A percentile compares a stretch with the other conserved stretches of the same genome.
These are phyloP conservation scores for Athelia sp. DNA, from an alignment of 1,284 basidiomycete genomes.

Conservation along the genomic window DNA sequence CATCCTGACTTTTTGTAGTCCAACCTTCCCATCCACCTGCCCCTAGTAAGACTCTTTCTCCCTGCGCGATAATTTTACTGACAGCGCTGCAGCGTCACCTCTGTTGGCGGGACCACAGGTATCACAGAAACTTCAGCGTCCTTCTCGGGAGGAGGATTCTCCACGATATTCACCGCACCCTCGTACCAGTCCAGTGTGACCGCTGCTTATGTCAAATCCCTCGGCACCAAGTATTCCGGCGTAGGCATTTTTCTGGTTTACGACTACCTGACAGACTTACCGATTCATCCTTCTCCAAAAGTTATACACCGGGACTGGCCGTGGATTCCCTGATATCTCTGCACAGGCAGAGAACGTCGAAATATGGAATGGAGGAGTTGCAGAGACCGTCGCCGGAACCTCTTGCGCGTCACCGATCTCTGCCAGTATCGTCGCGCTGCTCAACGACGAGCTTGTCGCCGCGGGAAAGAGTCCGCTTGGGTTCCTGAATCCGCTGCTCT, in stretches of 20 bases:
- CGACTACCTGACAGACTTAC: constrained; percentile 4
- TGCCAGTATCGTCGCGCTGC: constrained; percentile 43
- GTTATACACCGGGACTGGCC: constrained; percentile 15
- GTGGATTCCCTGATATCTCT: constrained; percentile 32
- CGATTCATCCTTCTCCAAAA: background rate
- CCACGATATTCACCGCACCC: constrained; percentile 53
- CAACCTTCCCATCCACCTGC: constrained; percentile 76
- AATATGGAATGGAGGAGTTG: constrained; percentile 20
- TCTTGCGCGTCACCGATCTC: constrained; percentile 50
- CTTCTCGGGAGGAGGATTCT: constrained; percentile 47
- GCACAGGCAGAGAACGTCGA: constrained; percentile 26
- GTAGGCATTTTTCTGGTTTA: constrained; percentile 48
- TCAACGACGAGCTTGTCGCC: constrained; percentile 48
- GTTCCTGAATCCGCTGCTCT: constrained; percentile 47
- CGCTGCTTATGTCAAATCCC: constrained; percentile 39
- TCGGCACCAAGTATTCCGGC: constrained; percentile 41
- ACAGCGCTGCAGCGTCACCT: constrained; percentile 37
- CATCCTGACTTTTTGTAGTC: too few relatives aligned
- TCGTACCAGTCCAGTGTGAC: constrained; percentile 55
- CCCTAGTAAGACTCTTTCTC: constrained; percentile 39
- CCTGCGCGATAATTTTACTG: constrained; percentile 28
- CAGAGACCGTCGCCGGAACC: constrained; percentile 38
- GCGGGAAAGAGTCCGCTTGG: constrained; percentile 39
- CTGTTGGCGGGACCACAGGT: constrained; percentile 52
- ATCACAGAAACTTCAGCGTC: constrained; percentile 46